These are phyloP conservation scores for Alternaria conjuncta DNA, from an alignment of 2,329 filamentous ascomycete species.

Conservation along the genomic window DNA sequence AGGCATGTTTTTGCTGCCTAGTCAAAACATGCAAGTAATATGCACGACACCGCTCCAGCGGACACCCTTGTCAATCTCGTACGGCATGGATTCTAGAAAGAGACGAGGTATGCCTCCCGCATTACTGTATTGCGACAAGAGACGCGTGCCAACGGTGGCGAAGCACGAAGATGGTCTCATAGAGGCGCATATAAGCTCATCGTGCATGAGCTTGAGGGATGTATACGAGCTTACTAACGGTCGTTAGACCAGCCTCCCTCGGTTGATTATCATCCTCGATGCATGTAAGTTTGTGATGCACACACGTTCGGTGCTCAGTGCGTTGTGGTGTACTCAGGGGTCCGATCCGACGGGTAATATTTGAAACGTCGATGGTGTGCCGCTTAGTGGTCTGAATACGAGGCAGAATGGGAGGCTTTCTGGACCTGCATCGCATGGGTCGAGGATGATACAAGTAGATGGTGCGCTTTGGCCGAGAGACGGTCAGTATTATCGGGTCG, in stretches of 20 bases:
- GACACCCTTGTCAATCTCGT: background rate
- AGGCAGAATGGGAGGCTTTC: background rate
- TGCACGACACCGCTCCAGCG: background rate
- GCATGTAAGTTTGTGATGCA: background rate
- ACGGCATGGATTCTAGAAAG: background rate
- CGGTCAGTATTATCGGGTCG: background rate
- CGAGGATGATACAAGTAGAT: background rate
- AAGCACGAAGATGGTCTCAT: background rate
- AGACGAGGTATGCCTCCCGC: background rate
- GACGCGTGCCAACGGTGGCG: background rate
- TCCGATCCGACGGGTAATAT: background rate
- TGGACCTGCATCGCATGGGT: background rate
- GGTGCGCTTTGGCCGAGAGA: background rate
- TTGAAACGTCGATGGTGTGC: background rate
- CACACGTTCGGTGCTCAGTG: background rate
- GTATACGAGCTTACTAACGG: background rate
- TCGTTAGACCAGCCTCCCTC: background rate
- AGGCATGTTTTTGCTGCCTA: constrained; percentile 1
- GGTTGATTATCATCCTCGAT: background rate
- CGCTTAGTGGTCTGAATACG: background rate
- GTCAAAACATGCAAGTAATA: background rate
- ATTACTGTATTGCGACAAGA: background rate
- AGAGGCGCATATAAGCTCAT: background rate
- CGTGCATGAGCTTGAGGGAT: background rate
- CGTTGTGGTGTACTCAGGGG: background rate